Conservation (phyloP, 306 rosid genomes). For the Inga laurina region DNA sequence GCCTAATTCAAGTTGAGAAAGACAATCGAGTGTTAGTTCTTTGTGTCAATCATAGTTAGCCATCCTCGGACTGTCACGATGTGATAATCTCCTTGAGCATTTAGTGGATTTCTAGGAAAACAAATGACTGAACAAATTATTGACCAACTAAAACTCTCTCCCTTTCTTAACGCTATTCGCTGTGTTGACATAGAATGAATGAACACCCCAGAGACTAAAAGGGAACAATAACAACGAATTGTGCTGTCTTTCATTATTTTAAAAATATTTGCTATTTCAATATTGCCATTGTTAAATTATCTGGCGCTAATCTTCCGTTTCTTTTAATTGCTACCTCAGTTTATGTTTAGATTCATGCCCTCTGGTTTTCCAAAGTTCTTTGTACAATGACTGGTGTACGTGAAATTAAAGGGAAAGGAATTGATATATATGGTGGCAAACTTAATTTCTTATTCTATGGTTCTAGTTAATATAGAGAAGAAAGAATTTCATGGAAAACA, state of each 20-base stretch:
- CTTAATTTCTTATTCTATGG: background rate
- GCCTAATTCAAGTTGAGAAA: too few species aligned
- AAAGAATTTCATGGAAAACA: background rate
- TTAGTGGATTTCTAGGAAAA: too few species aligned
- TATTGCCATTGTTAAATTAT: background rate
- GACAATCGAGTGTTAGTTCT: too few species aligned
- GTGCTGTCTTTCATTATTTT: background rate
- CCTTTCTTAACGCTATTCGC: background rate
- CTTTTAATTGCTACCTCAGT: background rate
- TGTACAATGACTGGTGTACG: background rate
- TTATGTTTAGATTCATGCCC: background rate
- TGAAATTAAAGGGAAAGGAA: too few species aligned
- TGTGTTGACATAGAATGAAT: background rate
- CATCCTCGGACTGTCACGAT: too few species aligned
- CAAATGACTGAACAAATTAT: background rate
- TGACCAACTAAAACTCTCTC: background rate
- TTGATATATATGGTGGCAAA: background rate
- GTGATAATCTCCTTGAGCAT: too few species aligned
- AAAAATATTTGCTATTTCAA: background rate
- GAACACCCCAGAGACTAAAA: too few species aligned
- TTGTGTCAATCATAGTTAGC: too few species aligned
- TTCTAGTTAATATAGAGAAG: background rate
- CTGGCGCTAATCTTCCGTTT: background rate
- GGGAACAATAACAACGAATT: too few species aligned
- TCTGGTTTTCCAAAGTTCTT: background rate